Percentiles rank a stretch among this genome's conserved stretches.
Conservation (phyloP, 441 rosid genomes). For the Populus hybrid region DNA sequence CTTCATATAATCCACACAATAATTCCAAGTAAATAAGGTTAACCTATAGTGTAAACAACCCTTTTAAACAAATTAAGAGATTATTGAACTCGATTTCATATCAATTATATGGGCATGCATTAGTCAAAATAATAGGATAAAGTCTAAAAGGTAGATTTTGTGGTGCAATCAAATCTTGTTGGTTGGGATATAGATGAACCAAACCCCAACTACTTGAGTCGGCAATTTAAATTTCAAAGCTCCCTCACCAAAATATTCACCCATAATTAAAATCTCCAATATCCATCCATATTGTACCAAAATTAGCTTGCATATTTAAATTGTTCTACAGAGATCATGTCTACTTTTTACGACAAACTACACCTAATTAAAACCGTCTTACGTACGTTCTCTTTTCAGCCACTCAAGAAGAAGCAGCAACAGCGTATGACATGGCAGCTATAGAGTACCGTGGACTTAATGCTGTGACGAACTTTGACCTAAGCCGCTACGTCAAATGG, state of each 20-base stretch:
- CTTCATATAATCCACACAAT: background rate
- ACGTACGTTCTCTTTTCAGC: slow-evolving; percentile 35
- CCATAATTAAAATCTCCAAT: background rate
- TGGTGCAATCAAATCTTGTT: slow-evolving; percentile 18
- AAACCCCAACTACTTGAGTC: slow-evolving; percentile 35
- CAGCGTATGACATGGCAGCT: slow-evolving; percentile 84
- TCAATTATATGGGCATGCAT: background rate
- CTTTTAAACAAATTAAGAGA: too few relatives aligned
- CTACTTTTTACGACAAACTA: background rate
- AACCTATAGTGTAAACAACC: too few relatives aligned
- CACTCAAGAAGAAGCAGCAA: slow-evolving; percentile 84
- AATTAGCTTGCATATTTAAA: slow-evolving; percentile 23
- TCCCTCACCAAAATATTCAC: slow-evolving; percentile 25
- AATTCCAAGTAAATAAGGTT: too few relatives aligned
- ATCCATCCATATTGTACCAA: background rate
- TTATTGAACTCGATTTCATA: too few relatives aligned
- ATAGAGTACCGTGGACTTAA: slow-evolving; percentile 76
- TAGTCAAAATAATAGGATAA: background rate
- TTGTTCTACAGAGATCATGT: slow-evolving; percentile 4
- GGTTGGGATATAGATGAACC: slow-evolving; percentile 46
- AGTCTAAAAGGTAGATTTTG: background rate
- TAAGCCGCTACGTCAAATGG: slow-evolving; percentile 59
- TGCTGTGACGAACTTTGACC: slow-evolving; percentile 77
- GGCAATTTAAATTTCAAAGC: slow-evolving; percentile 10
- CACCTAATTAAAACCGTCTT: background rate